phyloP scores from a whole-genome alignment of 257 asterid species.

The Cinchona pubescens region DNA sequence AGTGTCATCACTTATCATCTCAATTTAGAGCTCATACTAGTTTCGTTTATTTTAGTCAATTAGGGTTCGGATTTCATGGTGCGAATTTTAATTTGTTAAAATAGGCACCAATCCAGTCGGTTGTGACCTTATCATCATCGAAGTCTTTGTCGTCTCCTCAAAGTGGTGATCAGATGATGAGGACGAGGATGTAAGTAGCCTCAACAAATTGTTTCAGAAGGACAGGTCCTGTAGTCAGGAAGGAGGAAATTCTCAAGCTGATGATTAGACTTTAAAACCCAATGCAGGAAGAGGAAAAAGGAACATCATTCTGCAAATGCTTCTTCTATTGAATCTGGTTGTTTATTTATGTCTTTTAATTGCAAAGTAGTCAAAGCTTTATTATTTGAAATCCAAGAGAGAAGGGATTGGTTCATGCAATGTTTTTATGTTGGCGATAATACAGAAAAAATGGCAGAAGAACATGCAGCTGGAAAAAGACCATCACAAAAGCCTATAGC shows the following conservation, averaged over 20 bases:
- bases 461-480: slow-evolving; percentile 21
- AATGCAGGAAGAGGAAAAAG: slow-evolving; percentile 46
- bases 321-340: not conserved
- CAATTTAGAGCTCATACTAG: not conserved
- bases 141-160: slow-evolving; percentile 51
- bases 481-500: slow-evolving; percentile 25
- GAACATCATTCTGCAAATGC: slow-evolving; percentile 27
- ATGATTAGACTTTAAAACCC: slow-evolving; percentile 27
- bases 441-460: slow-evolving; percentile 44
- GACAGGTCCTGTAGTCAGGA: slow-evolving; percentile 21
- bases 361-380: not conserved
- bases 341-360: slow-evolving; percentile 6
- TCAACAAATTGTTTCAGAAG: slow-evolving; percentile 50
- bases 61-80: not conserved
- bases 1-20: too few species aligned
- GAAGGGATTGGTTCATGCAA: not conserved
- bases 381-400: not conserved
- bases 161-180: slow-evolving; percentile 36
- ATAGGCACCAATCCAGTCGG: slow-evolving; percentile 47
- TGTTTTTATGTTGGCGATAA: slow-evolving; percentile 3
- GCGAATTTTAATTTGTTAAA: slow-evolving; percentile 13
- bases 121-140: slow-evolving; percentile 52
- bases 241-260: slow-evolving; percentile 19
- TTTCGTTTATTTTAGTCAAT: not conserved
- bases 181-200: slow-evolving; percentile 47